These are phyloP conservation scores for Ligustrum vulgare DNA, from an alignment of 257 asterid species.

Conservation along the genomic window DNA sequence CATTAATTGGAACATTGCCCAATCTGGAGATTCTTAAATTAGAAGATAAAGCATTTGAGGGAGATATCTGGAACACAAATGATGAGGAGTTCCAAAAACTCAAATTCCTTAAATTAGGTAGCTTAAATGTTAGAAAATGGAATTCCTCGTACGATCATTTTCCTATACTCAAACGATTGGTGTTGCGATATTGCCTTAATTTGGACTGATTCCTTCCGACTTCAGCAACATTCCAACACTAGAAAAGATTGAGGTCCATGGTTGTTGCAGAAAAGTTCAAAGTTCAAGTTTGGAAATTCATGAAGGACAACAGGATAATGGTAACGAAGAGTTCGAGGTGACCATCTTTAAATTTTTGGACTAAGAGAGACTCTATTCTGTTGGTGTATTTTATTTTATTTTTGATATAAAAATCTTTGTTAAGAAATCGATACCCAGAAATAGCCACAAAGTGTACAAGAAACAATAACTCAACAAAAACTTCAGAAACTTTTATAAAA, in stretches of 20 bases:
- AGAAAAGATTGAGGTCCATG: constrained; percentile 15
- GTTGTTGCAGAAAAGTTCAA: neutral
- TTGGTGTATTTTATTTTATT: too few relatives aligned
- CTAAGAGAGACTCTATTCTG: too few relatives aligned
- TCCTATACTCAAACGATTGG: neutral
- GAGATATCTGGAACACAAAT: neutral
- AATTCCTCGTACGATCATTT: neutral
- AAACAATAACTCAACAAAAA: too few relatives aligned
- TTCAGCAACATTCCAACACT: constrained; percentile 17
- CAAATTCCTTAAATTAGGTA: neutral
- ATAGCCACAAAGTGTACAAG: too few relatives aligned
- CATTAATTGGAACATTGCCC: too few relatives aligned
- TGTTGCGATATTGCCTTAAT: neutral
- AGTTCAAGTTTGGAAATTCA: constrained; percentile 10
- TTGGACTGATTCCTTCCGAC: constrained; percentile 16
- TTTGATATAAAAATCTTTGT: too few relatives aligned
- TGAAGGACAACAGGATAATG: neutral
- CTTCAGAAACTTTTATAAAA: too few relatives aligned
- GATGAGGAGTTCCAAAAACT: neutral
- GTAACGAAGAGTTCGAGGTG: neutral
- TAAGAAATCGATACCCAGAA: too few relatives aligned
- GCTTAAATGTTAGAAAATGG: neutral
- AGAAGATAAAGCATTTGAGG: neutral
- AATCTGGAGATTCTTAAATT: too few relatives aligned
- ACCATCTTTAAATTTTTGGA: too few relatives aligned